Evolutionary conservation across 2,329 filamentous ascomycete species (phyloP).

Genomic region (Ophiostoma quercus): DNA sequence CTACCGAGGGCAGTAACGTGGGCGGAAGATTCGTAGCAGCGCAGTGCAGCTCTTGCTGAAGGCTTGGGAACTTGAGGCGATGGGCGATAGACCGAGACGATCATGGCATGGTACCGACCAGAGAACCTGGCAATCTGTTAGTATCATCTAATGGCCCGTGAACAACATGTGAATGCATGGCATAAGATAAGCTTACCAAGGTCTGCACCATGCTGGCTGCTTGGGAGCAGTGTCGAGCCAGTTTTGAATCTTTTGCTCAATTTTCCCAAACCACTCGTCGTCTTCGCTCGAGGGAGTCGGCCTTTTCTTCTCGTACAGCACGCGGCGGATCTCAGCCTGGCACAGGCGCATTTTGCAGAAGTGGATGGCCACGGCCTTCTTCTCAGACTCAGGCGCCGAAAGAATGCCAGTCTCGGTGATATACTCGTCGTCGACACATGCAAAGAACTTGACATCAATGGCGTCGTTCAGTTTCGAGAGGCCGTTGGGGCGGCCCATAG

Average conservation of each 20-base stretch:
- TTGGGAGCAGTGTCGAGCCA: conserved; percentile 76
- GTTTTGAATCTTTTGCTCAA: conserved; percentile 69
- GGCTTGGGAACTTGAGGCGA: conserved; percentile 89
- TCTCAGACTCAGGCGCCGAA: conserved; percentile 65
- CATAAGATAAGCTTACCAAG: conserved; percentile 56
- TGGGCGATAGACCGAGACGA: conserved; percentile 81
- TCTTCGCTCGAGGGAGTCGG: conserved; percentile 69
- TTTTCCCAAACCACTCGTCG: conserved; percentile 80
- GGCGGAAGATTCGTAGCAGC: conserved; percentile 76
- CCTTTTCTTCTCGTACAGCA: conserved; percentile 79
- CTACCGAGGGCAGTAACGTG: conserved; percentile 77
- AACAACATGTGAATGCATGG: conserved; percentile 19
- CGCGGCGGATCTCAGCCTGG: conserved; percentile 81
- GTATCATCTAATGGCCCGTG: neutral
- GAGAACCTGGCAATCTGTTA: conserved; percentile 47
- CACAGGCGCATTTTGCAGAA: conserved; percentile 86
- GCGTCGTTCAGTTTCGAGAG: conserved; percentile 78
- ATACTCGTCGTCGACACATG: conserved; percentile 72
- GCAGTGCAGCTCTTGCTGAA: conserved; percentile 67
- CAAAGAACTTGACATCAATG: conserved; percentile 80
- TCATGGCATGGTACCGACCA: conserved; percentile 75
- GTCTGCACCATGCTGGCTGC: conserved; percentile 64
- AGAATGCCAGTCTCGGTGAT: conserved; percentile 74
- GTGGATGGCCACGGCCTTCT: conserved; percentile 85
- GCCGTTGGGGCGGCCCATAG: conserved; percentile 78